Evolutionary conservation across 164 flowering plant species (phyloP), one percentile per base, ranked within the genome.

Genomic region (Saururus chinensis): DNA sequence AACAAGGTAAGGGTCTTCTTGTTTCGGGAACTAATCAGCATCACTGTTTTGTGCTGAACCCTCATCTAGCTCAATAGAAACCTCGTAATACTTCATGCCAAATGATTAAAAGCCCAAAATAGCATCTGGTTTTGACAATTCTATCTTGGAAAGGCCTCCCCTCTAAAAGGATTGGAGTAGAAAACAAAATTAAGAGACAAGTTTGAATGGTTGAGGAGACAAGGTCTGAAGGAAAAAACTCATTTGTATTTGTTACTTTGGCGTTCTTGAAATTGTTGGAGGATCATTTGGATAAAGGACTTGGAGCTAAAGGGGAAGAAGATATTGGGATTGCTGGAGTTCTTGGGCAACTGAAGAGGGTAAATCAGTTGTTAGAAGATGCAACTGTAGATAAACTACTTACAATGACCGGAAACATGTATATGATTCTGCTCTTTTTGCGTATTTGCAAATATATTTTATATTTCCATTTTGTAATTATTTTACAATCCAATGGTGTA

Each of bases 311-410:
- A 26, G 63, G 56, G 35, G 74, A 72, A 42, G 70, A 57, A 20
- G 68, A 59, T 20, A n/a, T 59, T 19, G 76, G 74, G 45, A 63
- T 71, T 57, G 70, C 78, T 19, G 26, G 35, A 59, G 68, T 86
- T 60, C 73, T 82, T 55, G 77, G 82, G 57, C 86, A 81, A 70
- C 81, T 86, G 48, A 84, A 77, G 65, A 71, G 74, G 66, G 87
- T 82, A 55, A 81, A 79, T 71, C 68, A 69, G n/a, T 86, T 85
- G 88, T 68, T 86, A 65, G 84, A 84, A 64, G 79, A 74, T 23
- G 60, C 72, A 16, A 51, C 66, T 22, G 72, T 68, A 20, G 64
- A 64, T 37, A 72, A 30, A 30, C 6, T 6, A 30, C 37, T 30
- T 30, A 6, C 37, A 30, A 2, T 30, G 37, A 30, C 6, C 6